Evolutionary conservation across 345 rosid genomes (phyloP), one percentile per base, ranked within the genome.

Genomic region (Orychophragmus violaceus): DNA sequence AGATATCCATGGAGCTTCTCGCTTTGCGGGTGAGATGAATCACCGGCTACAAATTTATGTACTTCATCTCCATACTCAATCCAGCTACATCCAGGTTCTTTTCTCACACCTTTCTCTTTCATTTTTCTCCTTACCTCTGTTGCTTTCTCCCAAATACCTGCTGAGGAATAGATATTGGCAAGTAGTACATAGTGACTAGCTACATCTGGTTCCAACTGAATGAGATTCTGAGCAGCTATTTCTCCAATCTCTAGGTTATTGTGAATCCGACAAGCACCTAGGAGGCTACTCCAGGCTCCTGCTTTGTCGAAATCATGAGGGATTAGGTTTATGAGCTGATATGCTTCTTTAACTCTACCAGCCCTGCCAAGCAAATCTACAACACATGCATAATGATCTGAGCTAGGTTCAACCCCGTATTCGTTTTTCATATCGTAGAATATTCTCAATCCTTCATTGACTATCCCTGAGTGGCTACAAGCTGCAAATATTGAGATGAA

Each of bases 31-130:
- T 90, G 98, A 62, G 85, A 85, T 19, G 73, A 76, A 66, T 86
- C 98, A 23, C 97, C 94, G n/a, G 91, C 90, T 35, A 84, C 29
- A 68, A 93, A 90, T 65, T 79, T 87, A 70, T 93, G 98, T 66
- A 90, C 90, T 74, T 90, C 80, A 28, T 86, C 87, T 1, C 83
- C 85, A 45, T 71, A 45, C 70, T 87, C 90, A 14, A 90, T 86
- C 98, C 98, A 90, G 75, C 97, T 93, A 51, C 87, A 90, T n/a
- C 96, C 98, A 5, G 97, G 90, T 59, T 87, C 96, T 84, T 93
- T 93, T 69, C 69, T 88, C 36, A 93, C 83, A 25, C 97, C 94
- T 80, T 68, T 59, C 74, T 84, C 96, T 62, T 73, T 90, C 97
- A 87, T 93, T 74, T 79, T 78, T 67, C 73, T 83, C 74, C 98